Conservation (phyloP, 2,329 filamentous ascomycete genomes). For the Colletotrichum spinosum region DNA sequence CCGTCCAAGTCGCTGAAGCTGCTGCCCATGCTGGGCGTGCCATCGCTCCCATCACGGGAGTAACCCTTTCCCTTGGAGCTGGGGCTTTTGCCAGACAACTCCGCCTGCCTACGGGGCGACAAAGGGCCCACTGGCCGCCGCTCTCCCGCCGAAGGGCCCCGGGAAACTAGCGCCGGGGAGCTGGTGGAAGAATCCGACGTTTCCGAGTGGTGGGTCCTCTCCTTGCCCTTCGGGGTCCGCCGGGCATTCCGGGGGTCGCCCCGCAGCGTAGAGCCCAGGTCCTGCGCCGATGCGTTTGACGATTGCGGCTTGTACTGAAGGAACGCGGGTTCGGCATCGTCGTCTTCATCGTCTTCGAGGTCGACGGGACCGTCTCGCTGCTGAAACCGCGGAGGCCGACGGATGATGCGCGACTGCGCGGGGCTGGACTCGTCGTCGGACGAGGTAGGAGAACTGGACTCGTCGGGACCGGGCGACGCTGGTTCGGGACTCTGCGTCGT, state of each 20-base stretch:
- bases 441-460: slow-evolving; percentile 53
- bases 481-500: slow-evolving; percentile 38
- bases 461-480: slow-evolving; percentile 49
- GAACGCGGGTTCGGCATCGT: slow-evolving; percentile 66
- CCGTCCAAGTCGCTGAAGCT: slow-evolving; percentile 89
- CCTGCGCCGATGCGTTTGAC: slow-evolving; percentile 51
- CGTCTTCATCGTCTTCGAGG: slow-evolving; percentile 56
- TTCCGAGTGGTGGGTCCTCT: slow-evolving; percentile 59
- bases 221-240: slow-evolving; percentile 46
- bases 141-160: slow-evolving; percentile 46
- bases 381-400: slow-evolving; percentile 66
- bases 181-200: slow-evolving; percentile 73
- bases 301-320: slow-evolving; percentile 57
- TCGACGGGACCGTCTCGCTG: slow-evolving; percentile 36
- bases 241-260: slow-evolving; percentile 55
- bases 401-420: slow-evolving; percentile 70
- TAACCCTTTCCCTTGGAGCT: slow-evolving; percentile 60
- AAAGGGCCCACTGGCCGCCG: slow-evolving; percentile 56
- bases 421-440: slow-evolving; percentile 63
- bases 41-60: slow-evolving; percentile 75
- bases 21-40: slow-evolving; percentile 84
- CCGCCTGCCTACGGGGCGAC: slow-evolving; percentile 70
- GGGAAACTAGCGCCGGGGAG: slow-evolving; percentile 57
- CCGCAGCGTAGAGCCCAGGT: slow-evolving; percentile 65
- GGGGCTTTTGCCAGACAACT: slow-evolving; percentile 67